phyloP scores from a whole-genome alignment of 352 stramenopile species.

The Phytopythium chamaehyphon region DNA sequence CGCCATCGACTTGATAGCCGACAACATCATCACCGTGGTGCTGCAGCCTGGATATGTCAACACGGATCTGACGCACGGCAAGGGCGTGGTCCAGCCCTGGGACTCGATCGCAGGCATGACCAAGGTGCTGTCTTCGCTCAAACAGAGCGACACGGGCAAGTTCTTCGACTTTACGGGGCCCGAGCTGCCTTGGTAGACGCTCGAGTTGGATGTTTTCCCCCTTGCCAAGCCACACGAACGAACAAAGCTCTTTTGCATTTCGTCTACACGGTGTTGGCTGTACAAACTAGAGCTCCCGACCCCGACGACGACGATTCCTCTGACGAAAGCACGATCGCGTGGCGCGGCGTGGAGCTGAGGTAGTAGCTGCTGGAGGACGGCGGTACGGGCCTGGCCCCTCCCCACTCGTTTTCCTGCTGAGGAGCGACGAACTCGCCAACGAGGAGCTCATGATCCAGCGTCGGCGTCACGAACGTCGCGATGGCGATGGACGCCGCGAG shows the following conservation, averaged over 20 bases:
- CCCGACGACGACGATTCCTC: too few relatives aligned
- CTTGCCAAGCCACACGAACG: too few relatives aligned
- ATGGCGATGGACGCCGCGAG: conserved; percentile 22
- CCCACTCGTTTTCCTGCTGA: too few relatives aligned
- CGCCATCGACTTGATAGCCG: conserved; percentile 22
- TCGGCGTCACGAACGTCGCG: conserved; percentile 25
- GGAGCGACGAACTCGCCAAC: background rate
- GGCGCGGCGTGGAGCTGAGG: background rate
- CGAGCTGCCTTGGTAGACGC: conserved; percentile 35
- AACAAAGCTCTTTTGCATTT: too few relatives aligned
- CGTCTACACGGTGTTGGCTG: too few relatives aligned
- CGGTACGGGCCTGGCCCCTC: background rate
- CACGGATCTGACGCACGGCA: conserved; percentile 31
- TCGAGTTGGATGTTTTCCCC: too few relatives aligned
- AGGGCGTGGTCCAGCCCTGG: conserved; percentile 13
- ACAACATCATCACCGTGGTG: conserved; percentile 24
- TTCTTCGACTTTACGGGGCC: conserved; percentile 43
- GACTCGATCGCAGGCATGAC: conserved; percentile 23
- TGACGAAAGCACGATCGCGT: background rate
- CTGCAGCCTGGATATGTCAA: conserved; percentile 34
- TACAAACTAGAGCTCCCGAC: too few relatives aligned
- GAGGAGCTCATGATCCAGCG: background rate
- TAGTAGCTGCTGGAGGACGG: background rate
- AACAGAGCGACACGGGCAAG: conserved; percentile 30
- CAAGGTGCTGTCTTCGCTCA: conserved; percentile 19